Evolutionary conservation across 1,284 basidiomycete genomes (phyloP).

Genomic region (Athelia psychrophila): DNA sequence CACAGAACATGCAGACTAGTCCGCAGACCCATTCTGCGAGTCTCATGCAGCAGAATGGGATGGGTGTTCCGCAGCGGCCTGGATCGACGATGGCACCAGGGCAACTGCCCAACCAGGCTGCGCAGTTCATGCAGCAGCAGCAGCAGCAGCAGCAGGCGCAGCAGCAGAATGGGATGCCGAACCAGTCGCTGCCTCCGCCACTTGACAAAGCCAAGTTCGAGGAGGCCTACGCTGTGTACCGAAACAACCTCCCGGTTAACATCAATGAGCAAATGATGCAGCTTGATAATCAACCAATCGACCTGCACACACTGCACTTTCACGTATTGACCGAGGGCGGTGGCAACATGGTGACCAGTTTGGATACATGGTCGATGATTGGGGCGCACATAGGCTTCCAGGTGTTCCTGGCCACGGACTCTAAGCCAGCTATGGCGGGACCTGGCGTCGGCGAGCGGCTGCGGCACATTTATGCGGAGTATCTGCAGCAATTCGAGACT

Average conservation of each 20-base stretch:
- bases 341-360: constrained; percentile 48
- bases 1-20: constrained; percentile 5
- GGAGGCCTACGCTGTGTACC: constrained; percentile 44
- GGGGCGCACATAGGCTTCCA: constrained; percentile 63
- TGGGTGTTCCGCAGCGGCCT: constrained; percentile 21
- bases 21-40: constrained; percentile 17
- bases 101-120: constrained; percentile 18
- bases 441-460: constrained; percentile 59
- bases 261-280: constrained; percentile 38
- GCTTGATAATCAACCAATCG: constrained; percentile 51
- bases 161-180: background rate
- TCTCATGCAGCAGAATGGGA: constrained; percentile 19
- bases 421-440: constrained; percentile 54
- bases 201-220: constrained; percentile 51
- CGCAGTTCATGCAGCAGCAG: constrained; percentile 12
- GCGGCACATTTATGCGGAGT: constrained; percentile 56
- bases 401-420: constrained; percentile 52
- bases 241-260: constrained; percentile 34
- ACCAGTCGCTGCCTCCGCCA: constrained; percentile 22
- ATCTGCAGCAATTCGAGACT: constrained; percentile 53
- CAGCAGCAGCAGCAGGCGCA: no score
- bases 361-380: constrained; percentile 62
- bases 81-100: constrained; percentile 19
- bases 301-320: constrained; percentile 54
- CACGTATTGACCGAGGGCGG: constrained; percentile 59